Evolutionary conservation across 208 protist species (phyloP), one percentile per base, ranked within the genome.

Genomic region (Balamuthia mandrillaris): DNA sequence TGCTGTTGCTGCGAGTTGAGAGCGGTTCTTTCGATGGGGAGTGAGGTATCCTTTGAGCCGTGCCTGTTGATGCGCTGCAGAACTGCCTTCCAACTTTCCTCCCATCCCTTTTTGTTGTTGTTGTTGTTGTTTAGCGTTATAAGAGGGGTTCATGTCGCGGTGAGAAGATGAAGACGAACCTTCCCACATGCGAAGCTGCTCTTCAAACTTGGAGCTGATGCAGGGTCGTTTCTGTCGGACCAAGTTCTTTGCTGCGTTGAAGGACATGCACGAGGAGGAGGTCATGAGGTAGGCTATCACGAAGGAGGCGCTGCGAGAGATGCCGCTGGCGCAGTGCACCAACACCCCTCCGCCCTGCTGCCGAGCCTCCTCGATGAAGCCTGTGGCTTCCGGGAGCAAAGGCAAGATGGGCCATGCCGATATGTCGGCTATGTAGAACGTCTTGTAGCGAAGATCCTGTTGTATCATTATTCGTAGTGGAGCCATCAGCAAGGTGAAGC

Each of bases 241-340:
- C 35, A 47, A n/a, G 61, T 70, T 16, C 61, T 70, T 70, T 6
- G 61, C 61, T 3, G 39, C 61, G 33, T 31, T 39, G 29, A 70
- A 70, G 14, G 61, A 45, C 61, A n/a, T n/a, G n/a, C 61, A 70
- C 14, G 16, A 16, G 7, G 39, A 24, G 33, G 61, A 21, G 7
- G 66, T 44, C 66, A 75, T 75, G n/a, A 75, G 66, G 66, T 75
- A 75, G 0, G 66, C 66, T n/a, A 75, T 75, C 0, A 75, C 66
- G 18, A 75, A 75, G n/a, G 66, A 75, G 2, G 66, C 66, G 66
- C 66, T 75, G 6, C 66, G 35, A n/a, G 66, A 75, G n/a, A 75
- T 52, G 2, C 66, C 66, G 41, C 14, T 54, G 7, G 47, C 42
- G 29, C 66, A 75, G 14, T 75, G 66, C 6, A 75, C 66, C n/a